phyloP scores from a whole-genome alignment of 2,329 filamentous ascomycete species.

The Lachnellula cervina region DNA sequence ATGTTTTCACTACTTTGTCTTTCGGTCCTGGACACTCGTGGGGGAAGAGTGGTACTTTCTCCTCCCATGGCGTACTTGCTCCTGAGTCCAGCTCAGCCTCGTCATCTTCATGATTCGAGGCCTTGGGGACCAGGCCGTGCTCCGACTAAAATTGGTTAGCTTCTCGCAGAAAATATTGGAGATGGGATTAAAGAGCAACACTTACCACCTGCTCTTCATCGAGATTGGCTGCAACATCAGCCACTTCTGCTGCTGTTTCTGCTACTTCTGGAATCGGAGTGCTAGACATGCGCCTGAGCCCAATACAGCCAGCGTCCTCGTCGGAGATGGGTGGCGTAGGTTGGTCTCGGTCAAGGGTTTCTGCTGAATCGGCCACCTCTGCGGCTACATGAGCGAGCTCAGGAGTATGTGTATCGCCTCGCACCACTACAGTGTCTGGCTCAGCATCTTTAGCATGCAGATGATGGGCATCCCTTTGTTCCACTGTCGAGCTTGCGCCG shows the following conservation, averaged over 20 bases:
- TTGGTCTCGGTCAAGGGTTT: slow-evolving; percentile 26
- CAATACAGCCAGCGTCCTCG: slow-evolving; percentile 31
- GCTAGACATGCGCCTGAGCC: slow-evolving; percentile 33
- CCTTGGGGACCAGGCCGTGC: not conserved
- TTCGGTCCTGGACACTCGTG: slow-evolving; percentile 24
- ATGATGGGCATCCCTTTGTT: slow-evolving; percentile 33
- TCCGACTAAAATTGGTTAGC: not conserved
- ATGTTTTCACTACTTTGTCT: slow-evolving; percentile 9
- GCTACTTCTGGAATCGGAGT: slow-evolving; percentile 40
- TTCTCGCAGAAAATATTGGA: not conserved
- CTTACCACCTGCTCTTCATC: slow-evolving; percentile 27
- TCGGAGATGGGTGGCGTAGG: slow-evolving; percentile 33
- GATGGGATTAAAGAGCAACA: not conserved
- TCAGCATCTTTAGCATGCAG: slow-evolving; percentile 31
- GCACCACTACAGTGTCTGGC: slow-evolving; percentile 31
- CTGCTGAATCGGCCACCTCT: slow-evolving; percentile 26
- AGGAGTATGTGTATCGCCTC: slow-evolving; percentile 20
- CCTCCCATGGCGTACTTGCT: slow-evolving; percentile 23
- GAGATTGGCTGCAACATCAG: slow-evolving; percentile 37
- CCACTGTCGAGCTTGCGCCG: slow-evolving; percentile 29
- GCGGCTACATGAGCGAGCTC: slow-evolving; percentile 25
- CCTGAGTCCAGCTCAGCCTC: slow-evolving; percentile 5
- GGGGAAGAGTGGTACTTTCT: slow-evolving; percentile 27
- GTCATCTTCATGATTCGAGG: not conserved
- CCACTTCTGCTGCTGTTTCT: slow-evolving; percentile 41